Base-by-base conservation (phyloP, 495 filamentous ascomycete species). In the Xylaria longipes region DNA sequence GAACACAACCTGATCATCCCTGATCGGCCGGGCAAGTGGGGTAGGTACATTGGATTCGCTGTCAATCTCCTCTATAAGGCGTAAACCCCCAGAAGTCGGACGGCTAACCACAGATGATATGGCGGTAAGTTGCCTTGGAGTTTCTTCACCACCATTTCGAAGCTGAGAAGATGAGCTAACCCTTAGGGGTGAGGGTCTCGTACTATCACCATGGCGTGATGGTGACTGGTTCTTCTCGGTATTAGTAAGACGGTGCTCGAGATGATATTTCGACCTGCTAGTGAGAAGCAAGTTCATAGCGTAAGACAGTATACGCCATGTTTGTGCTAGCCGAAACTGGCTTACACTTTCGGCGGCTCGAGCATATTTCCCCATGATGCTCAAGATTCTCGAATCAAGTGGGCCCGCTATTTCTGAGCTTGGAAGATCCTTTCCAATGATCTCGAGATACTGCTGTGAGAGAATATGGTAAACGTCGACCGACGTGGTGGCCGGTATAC, bases 31-130 rank as follows among this genome's bases (percentile, higher is more conserved):
- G 6, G 89, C 93, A 52, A 95, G 83, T 1, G 94, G 94, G 0
- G 94, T 97, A 15, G 91, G 87, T 76, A 93, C 87, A 70, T 92
- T 94, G 1, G 93, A 96, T 48, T 89, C 90, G 78, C 88, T 92
- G 63, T 93, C 91, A 17, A 87, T 80, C 68, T 92, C 90, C 46
- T 86, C 84, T 0, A 82, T 71, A 0, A 85, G 80, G 1, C 84
- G 74, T 2, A 83, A 84, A 67, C 76, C 80, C 27, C 74, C 74
- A 5, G 33, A 22, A 27, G 62, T 78, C 56, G 52, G 72, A 54
- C 25, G 77, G 27, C 58, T 75, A 75, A 69, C 79, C 73, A 70
- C 74, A 41, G 69, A 76, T 73, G 74, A 66, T 37, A 76, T 41
- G 29, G 84, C 80, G 43, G 73, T 62, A 39, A 79, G 29, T 71